Percentiles rank a stretch among this genome's conserved stretches.
phyloP scores from a whole-genome alignment of 2,329 filamentous ascomycete genomes.

The Berkeleyomyces basicola region DNA sequence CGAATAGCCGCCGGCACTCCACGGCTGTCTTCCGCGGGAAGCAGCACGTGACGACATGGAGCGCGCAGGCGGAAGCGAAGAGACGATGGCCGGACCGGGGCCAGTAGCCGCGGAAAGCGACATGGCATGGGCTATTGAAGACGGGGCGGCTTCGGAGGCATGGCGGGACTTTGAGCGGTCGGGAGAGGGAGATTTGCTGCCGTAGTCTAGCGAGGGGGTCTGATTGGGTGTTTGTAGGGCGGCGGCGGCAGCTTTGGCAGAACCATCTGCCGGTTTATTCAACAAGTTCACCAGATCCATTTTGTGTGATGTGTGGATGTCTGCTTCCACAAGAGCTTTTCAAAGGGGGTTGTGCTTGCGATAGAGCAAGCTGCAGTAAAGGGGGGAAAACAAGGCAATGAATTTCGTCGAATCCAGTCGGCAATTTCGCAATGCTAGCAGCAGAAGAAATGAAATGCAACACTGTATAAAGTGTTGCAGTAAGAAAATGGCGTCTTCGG shows the following conservation, averaged over 20 bases:
- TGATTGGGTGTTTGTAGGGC: constrained; percentile 8
- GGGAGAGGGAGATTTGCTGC: constrained; percentile 20
- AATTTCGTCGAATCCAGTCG: constrained; percentile 12
- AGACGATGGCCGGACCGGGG: not conserved
- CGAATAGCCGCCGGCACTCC: constrained; percentile 34
- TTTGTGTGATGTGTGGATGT: not conserved
- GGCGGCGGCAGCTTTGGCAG: not conserved
- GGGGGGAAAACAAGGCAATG: not conserved
- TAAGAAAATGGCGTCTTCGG: not conserved
- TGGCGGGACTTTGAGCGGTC: constrained; percentile 16
- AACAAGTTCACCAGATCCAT: constrained; percentile 13
- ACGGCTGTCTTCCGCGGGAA: constrained; percentile 24
- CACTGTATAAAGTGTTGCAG: not conserved
- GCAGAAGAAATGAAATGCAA: not conserved
- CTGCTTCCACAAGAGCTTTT: constrained; percentile 4
- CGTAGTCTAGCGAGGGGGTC: constrained; percentile 11
- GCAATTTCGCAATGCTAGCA: not conserved
- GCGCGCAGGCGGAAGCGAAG: constrained; percentile 2
- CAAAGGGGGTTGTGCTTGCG: not conserved
- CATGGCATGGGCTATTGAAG: not conserved
- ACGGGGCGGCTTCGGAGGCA: constrained; percentile 10
- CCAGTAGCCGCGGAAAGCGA: not conserved
- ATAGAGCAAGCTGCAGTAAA: not conserved
- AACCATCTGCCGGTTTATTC: constrained; percentile 8
- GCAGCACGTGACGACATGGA: constrained; percentile 16